Percentiles rank a stretch among this genome's conserved stretches.
Evolutionary conservation across 2,329 filamentous ascomycete species (phyloP).

Genomic region (Fusarium penzigii): DNA sequence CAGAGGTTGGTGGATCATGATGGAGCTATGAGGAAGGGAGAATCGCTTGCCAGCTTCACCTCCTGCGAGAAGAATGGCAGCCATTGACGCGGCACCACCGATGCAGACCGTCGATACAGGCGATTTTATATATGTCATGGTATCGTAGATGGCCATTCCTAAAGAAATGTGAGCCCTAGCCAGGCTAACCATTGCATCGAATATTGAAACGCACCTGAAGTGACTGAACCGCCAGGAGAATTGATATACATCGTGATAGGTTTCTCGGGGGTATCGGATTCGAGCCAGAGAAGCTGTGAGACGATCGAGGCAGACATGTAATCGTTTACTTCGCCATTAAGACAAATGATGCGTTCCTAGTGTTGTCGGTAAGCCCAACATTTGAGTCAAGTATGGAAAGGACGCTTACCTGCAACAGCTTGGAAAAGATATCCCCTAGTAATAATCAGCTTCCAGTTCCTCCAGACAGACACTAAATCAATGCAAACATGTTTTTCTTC

Average conservation of each 20-base stretch:
- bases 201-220: constrained; percentile 48
- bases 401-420: constrained; percentile 66
- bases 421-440: constrained; percentile 79
- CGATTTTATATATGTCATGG: constrained; percentile 94
- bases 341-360: constrained; percentile 88
- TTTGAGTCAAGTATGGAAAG: neutral
- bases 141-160: constrained; percentile 92
- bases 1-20: constrained; percentile 97
- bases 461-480: no score
- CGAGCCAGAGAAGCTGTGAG: constrained; percentile 94
- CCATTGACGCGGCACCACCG: constrained; percentile 94
- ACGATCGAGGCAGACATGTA: constrained; percentile 90
- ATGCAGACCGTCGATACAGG: constrained; percentile 95
- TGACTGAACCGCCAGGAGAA: constrained; percentile 90
- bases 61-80: constrained; percentile 81
- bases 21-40: constrained; percentile 86
- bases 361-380: constrained; percentile 12
- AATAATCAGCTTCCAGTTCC: constrained; percentile 16
- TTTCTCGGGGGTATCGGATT: constrained; percentile 93
- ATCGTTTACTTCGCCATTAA: constrained; percentile 91
- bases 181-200: neutral
- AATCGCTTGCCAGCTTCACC: constrained; percentile 83
- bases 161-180: constrained; percentile 5
- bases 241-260: constrained; percentile 98
- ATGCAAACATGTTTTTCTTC: constrained; percentile 73